phyloP scores from a whole-genome alignment of 1,139 yeast genomes.

The Taphrina sp. region DNA sequence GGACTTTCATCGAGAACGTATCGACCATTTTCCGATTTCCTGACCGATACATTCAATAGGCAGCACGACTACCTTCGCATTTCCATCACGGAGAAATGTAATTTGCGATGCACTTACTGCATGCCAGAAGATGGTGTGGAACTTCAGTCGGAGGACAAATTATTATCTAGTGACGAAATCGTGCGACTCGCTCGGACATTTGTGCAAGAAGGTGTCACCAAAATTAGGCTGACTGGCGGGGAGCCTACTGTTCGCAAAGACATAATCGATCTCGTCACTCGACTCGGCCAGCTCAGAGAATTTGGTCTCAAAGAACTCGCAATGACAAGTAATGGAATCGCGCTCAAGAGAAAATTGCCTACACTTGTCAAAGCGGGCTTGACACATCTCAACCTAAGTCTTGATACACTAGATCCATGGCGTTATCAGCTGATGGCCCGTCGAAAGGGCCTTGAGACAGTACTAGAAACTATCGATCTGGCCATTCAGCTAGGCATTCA shows the following conservation, averaged over 20 bases:
- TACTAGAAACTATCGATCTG: constrained; percentile 48
- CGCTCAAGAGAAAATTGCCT: constrained; percentile 51
- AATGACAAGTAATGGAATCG: constrained; percentile 54
- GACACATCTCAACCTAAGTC: constrained; percentile 50
- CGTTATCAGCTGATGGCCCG: constrained; percentile 52
- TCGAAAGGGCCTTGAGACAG: constrained; percentile 50
- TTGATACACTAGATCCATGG: constrained; percentile 54
- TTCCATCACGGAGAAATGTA: constrained; percentile 54
- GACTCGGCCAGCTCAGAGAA: constrained; percentile 44
- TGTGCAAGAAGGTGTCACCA: constrained; percentile 51
- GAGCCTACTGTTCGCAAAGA: constrained; percentile 56
- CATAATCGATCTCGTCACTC: constrained; percentile 48
- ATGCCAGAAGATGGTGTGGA: constrained; percentile 58
- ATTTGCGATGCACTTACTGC: constrained; percentile 54
- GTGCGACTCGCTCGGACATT: constrained; percentile 48
- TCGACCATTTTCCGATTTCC: constrained; percentile 47
- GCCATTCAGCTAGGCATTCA: constrained; percentile 50
- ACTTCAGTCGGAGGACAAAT: constrained; percentile 47
- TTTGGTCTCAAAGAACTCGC: constrained; percentile 51
- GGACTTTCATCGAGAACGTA: neutral
- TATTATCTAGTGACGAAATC: constrained; percentile 50
- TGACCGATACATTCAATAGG: constrained; percentile 50
- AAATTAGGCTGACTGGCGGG: constrained; percentile 55
- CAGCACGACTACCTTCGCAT: constrained; percentile 53
- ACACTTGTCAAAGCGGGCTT: constrained; percentile 47